These are phyloP conservation scores for Graphium sp. DNA, from an alignment of 2,329 filamentous ascomycete genomes.

Conservation along the genomic window DNA sequence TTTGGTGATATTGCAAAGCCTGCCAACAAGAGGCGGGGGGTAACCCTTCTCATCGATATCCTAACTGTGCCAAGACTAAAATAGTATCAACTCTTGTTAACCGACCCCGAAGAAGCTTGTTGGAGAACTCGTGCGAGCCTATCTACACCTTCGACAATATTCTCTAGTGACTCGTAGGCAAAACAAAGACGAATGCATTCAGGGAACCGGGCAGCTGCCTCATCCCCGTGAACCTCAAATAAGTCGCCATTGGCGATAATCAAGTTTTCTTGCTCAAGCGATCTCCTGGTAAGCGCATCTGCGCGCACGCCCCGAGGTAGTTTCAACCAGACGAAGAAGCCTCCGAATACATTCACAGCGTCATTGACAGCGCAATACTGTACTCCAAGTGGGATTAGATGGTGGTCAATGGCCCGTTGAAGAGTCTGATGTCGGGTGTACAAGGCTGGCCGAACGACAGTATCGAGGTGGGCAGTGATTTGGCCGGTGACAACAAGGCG, in stretches of 20 bases:
- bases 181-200: slow-evolving; percentile 51
- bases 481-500: slow-evolving; percentile 26
- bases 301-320: slow-evolving; percentile 35
- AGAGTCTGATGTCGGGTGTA: slow-evolving; percentile 30
- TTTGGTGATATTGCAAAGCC: too few species aligned
- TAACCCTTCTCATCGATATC: too few species aligned
- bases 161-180: slow-evolving; percentile 51
- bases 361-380: slow-evolving; percentile 15
- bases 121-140: too few species aligned
- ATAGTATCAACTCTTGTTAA: too few species aligned
- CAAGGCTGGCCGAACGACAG: slow-evolving; percentile 24
- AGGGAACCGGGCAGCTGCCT: slow-evolving; percentile 34
- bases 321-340: slow-evolving; percentile 73
- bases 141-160: slow-evolving; percentile 49
- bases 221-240: slow-evolving; percentile 50
- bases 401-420: slow-evolving; percentile 35
- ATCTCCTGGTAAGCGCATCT: slow-evolving; percentile 37
- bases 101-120: too few species aligned
- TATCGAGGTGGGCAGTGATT: slow-evolving; percentile 24
- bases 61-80: too few species aligned
- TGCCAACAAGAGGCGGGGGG: too few species aligned
- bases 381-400: slow-evolving; percentile 48
- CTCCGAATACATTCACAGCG: slow-evolving; percentile 43
- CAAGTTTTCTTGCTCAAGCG: slow-evolving; percentile 45
- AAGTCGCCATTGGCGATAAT: slow-evolving; percentile 50